These are phyloP conservation scores for Daldinia bambusicola DNA, from an alignment of 495 filamentous ascomycete genomes.

Conservation along the genomic window DNA sequence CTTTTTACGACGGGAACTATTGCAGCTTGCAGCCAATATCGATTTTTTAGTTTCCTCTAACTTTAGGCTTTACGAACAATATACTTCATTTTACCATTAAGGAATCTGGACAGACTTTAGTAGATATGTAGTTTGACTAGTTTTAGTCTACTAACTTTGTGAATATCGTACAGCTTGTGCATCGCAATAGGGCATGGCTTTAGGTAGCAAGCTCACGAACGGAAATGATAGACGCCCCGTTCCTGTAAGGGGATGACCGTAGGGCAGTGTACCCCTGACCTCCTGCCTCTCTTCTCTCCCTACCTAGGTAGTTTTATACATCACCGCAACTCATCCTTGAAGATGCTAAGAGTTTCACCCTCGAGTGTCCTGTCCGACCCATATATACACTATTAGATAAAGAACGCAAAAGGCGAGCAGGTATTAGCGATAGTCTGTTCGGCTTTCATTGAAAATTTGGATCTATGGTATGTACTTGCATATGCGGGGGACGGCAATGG, in stretches of 20 bases:
- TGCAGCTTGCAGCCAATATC: slow-evolving; percentile 20
- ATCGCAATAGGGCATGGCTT: slow-evolving; percentile 34
- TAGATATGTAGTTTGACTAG: neutral
- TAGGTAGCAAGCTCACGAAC: slow-evolving; percentile 22
- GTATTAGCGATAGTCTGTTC: slow-evolving; percentile 37
- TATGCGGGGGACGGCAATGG: slow-evolving; percentile 39
- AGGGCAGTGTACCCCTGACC: slow-evolving; percentile 23
- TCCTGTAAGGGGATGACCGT: slow-evolving; percentile 21
- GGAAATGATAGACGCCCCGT: slow-evolving; percentile 28
- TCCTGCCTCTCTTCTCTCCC: slow-evolving; percentile 12
- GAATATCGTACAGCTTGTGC: slow-evolving; percentile 20
- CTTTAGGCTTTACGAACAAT: slow-evolving; percentile 1
- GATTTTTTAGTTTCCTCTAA: slow-evolving; percentile 8
- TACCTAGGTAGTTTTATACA: slow-evolving; percentile 10
- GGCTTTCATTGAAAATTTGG: slow-evolving; percentile 41
- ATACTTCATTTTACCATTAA: slow-evolving; percentile 5
- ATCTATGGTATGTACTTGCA: slow-evolving; percentile 40
- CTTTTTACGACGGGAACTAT: slow-evolving; percentile 22
- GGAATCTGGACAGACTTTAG: neutral
- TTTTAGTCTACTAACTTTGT: slow-evolving; percentile 5
- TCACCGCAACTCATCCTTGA: slow-evolving; percentile 28
- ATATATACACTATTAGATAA: slow-evolving; percentile 11
- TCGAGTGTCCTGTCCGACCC: slow-evolving; percentile 11
- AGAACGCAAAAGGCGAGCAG: slow-evolving; percentile 33
- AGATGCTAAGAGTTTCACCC: slow-evolving; percentile 23